phyloP scores from a whole-genome alignment of 371 early-diverging fungal species.

The Mortierella sp. region DNA sequence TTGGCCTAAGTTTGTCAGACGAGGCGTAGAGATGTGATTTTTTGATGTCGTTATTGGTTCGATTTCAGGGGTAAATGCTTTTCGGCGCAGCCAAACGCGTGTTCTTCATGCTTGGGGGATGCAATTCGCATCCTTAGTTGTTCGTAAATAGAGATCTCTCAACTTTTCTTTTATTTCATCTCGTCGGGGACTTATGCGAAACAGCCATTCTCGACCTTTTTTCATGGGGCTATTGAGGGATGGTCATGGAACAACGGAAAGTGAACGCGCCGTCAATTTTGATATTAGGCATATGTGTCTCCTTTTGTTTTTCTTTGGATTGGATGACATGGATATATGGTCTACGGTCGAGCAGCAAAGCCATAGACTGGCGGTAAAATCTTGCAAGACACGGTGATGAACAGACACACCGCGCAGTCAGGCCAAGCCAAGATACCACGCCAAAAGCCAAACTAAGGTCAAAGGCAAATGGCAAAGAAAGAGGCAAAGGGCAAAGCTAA shows the following conservation, averaged over 20 bases:
- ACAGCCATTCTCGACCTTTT: background rate
- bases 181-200: background rate
- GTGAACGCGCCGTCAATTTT: background rate
- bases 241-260: background rate
- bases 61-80: too few species aligned
- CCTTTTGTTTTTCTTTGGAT: background rate
- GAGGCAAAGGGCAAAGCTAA: background rate
- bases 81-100: conserved; percentile 5
- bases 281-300: too few species aligned
- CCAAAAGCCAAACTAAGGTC: background rate
- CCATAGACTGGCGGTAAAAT: background rate
- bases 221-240: background rate
- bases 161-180: background rate
- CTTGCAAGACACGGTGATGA: background rate
- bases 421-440: background rate
- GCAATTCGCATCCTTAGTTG: background rate
- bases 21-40: background rate
- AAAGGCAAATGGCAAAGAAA: background rate
- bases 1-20: too few species aligned
- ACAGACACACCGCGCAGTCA: conserved; percentile 1
- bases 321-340: too few species aligned
- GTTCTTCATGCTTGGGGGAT: background rate
- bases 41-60: too few species aligned
- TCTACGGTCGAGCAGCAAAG: background rate
- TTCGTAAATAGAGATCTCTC: background rate